These are phyloP conservation scores for Podaxis rugospora DNA, from an alignment of 768 basidiomycete species.

Conservation along the genomic window DNA sequence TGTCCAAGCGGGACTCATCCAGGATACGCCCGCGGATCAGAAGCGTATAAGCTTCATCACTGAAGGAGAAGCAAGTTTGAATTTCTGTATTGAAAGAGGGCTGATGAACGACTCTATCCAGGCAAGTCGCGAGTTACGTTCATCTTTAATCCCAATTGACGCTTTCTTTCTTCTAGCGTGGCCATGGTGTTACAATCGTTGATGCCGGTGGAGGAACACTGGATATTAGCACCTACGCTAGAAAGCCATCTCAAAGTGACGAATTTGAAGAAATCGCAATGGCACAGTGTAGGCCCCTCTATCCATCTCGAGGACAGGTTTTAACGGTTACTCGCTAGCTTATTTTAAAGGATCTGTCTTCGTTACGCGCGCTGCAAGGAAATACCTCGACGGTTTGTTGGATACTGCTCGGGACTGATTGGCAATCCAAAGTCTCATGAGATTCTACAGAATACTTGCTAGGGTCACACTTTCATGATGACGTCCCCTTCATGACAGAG, in stretches of 20 bases:
- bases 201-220: conserved; percentile 62
- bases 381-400: conserved; percentile 30
- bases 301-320: not conserved
- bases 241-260: conserved; percentile 18
- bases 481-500: conserved; percentile 15
- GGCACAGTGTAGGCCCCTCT: conserved; percentile 26
- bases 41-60: conserved; percentile 44
- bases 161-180: conserved; percentile 23
- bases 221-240: conserved; percentile 51
- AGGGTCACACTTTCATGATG: conserved; percentile 14
- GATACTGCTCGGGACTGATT: not conserved
- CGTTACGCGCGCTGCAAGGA: conserved; percentile 33
- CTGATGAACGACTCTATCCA: conserved; percentile 9
- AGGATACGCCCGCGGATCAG: conserved; percentile 22
- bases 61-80: conserved; percentile 52
- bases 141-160: not conserved
- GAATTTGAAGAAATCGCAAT: conserved; percentile 39
- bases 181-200: conserved; percentile 46
- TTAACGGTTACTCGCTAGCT: conserved; percentile 22
- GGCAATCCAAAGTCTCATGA: not conserved
- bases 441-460: conserved; percentile 10
- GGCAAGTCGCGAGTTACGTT: not conserved
- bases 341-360: conserved; percentile 43
- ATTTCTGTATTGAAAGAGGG: conserved; percentile 34
- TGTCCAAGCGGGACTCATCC: conserved; percentile 38